Evolutionary conservation across 805 yeast species (phyloP).

Genomic region (Lipomyces sp.): DNA sequence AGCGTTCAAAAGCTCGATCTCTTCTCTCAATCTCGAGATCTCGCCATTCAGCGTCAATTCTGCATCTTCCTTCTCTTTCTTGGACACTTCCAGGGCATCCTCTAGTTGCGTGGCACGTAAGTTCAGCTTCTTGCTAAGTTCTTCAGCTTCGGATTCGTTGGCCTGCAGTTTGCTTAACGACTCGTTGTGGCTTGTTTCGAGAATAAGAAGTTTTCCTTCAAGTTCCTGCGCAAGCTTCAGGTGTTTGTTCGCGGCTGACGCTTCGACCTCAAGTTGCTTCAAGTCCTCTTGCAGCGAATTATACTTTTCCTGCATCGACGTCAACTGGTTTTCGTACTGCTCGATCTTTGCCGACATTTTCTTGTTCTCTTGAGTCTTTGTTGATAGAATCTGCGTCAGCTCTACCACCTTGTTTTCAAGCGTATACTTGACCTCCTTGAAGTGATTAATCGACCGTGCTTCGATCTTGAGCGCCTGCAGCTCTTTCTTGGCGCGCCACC

Average conservation of each 20-base stretch:
- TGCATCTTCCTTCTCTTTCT: conserved; percentile 21
- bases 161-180: conserved; percentile 30
- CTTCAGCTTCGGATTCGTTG: conserved; percentile 18
- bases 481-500: conserved; percentile 66
- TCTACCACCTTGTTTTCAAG: conserved; percentile 97
- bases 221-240: conserved; percentile 21
- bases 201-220: conserved; percentile 19
- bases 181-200: conserved; percentile 33
- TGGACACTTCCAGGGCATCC: conserved; percentile 8
- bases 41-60: conserved; percentile 31
- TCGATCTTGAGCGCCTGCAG: conserved; percentile 68
- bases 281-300: conserved; percentile 31
- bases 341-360: conserved; percentile 61
- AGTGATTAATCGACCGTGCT: conserved; percentile 85
- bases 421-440: conserved; percentile 87
- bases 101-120: conserved; percentile 20
- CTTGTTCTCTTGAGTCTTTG: conserved; percentile 79
- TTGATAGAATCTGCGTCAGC: conserved; percentile 77
- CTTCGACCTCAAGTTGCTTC: conserved; percentile 34
- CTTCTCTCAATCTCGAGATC: conserved; percentile 32
- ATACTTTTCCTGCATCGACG: conserved; percentile 35
- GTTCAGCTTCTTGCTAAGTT: conserved; percentile 11
- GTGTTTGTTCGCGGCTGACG: conserved; percentile 20
- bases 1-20: conserved; percentile 39
- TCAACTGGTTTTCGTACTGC: conserved; percentile 33